phyloP scores from a whole-genome alignment of 148 eudicot species.

The Polygonum aviculare region DNA sequence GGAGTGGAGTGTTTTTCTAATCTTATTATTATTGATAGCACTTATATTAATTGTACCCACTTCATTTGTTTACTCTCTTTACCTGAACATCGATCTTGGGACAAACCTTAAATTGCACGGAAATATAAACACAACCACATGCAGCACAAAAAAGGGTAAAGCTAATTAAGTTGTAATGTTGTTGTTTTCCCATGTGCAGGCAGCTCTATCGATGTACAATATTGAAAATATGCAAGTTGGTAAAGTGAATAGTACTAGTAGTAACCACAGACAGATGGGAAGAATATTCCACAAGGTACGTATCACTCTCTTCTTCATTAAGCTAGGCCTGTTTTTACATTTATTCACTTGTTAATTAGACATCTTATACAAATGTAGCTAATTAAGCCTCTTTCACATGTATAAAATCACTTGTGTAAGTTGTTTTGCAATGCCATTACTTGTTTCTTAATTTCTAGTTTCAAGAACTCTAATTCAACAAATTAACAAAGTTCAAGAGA shows the following conservation, averaged over 20 bases:
- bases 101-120: not conserved
- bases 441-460: too few species aligned
- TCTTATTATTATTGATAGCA: too few species aligned
- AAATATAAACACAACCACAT: not conserved
- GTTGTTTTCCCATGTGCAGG: not conserved
- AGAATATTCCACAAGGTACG: conserved; percentile 1
- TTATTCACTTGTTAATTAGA: not conserved
- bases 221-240: not conserved
- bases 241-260: not conserved
- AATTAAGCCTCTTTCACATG: too few species aligned
- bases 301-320: not conserved
- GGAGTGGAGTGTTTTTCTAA: too few species aligned
- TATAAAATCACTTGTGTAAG: too few species aligned
- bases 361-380: too few species aligned
- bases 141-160: not conserved
- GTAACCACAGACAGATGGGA: not conserved
- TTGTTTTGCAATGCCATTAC: too few species aligned
- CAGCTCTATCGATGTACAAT: not conserved
- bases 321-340: not conserved
- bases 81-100: not conserved
- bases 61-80: too few species aligned
- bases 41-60: too few species aligned
- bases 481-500: too few species aligned
- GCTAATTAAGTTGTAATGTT: not conserved
- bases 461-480: too few species aligned